A percentile compares a stretch with the other conserved stretches of the same genome.
These are phyloP conservation scores for Lactarius tabidus DNA, from an alignment of 768 basidiomycete species.

Conservation along the genomic window DNA sequence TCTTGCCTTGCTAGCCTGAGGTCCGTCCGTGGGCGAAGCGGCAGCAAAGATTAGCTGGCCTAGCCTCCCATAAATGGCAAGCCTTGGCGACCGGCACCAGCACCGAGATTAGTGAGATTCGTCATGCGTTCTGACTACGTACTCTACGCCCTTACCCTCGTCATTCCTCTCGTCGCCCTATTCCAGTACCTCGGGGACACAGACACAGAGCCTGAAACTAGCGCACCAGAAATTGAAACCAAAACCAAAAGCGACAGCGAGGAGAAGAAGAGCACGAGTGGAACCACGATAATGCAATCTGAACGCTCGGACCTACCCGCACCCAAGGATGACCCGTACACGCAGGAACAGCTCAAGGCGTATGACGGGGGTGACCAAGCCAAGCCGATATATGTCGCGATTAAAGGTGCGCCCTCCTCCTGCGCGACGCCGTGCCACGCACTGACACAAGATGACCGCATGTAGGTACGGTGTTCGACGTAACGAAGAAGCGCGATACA, in stretches of 20 bases:
- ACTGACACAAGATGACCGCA: background rate
- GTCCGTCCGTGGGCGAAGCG: background rate
- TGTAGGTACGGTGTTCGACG: constrained; percentile 86
- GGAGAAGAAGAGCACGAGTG: constrained; percentile 31
- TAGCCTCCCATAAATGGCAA: background rate
- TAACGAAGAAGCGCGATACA: constrained; percentile 76
- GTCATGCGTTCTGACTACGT: constrained; percentile 20
- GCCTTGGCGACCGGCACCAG: background rate
- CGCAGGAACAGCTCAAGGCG: constrained; percentile 57
- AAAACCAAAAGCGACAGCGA: constrained; percentile 22
- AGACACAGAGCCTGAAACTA: constrained; percentile 13
- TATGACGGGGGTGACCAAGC: constrained; percentile 64
- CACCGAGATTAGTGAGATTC: no score
- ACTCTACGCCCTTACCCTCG: constrained; percentile 34
- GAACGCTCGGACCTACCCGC: constrained; percentile 55
- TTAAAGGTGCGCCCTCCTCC: constrained; percentile 61
- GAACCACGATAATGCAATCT: constrained; percentile 69
- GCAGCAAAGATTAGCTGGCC: no score
- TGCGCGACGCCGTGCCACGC: background rate
- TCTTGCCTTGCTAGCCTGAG: no score
- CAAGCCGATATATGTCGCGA: constrained; percentile 85
- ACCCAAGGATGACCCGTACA: constrained; percentile 77
- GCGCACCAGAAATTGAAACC: constrained; percentile 8
- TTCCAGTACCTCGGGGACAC: constrained; percentile 19
- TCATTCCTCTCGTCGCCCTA: constrained; percentile 33